Percentiles rank a stretch among this genome's conserved stretches.
These are phyloP conservation scores for Meyerozyma carpophila DNA, from an alignment of 1,139 yeast genomes.

Conservation along the genomic window DNA sequence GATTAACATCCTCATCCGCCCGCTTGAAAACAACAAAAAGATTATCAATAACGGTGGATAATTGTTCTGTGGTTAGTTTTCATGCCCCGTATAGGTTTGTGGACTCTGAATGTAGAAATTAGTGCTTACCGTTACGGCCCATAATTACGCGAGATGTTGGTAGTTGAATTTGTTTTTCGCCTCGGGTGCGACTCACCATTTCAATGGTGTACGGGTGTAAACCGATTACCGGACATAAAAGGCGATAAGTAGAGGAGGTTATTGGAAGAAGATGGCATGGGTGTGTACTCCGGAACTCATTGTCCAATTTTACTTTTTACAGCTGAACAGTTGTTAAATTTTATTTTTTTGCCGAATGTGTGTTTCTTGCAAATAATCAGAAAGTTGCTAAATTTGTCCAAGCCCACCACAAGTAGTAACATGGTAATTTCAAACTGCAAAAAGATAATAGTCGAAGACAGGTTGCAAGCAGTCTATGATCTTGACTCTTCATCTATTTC, in stretches of 20 bases:
- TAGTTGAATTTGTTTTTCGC: background rate
- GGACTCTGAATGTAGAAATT: background rate
- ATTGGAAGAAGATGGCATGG: no score
- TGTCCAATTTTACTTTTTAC: no score
- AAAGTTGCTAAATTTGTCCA: background rate
- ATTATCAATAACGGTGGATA: conserved; percentile 9
- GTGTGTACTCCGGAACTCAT: no score
- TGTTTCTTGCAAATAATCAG: background rate
- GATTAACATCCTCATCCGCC: conserved; percentile 27
- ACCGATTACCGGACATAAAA: background rate
- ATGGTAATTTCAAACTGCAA: no score
- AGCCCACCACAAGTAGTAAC: no score
- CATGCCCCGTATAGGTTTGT: background rate
- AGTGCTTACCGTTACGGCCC: conserved; percentile 1
- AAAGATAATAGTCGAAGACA: no score
- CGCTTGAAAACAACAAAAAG: conserved; percentile 22
- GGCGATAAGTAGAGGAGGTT: no score
- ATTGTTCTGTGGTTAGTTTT: conserved; percentile 6
- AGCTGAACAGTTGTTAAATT: background rate
- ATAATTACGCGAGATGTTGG: background rate
- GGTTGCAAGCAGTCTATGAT: no score
- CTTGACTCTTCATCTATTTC: background rate
- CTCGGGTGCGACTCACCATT: background rate
- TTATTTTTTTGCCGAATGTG: background rate
- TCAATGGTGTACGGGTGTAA: background rate